Conservation (phyloP, 257 asterid genomes). For the Nicotiana noctiflora region DNA sequence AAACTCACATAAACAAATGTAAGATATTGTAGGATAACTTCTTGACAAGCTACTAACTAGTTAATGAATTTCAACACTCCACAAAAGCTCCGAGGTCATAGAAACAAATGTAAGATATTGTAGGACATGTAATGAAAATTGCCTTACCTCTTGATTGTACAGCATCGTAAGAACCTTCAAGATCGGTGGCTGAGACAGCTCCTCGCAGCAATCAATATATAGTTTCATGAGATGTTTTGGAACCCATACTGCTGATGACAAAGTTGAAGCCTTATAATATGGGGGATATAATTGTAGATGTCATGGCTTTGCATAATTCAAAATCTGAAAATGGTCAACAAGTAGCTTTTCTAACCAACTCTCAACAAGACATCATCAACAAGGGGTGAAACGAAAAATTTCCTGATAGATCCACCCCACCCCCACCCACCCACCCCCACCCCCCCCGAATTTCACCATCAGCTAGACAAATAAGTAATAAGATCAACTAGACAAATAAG, state of each 20-base stretch:
- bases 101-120: background rate
- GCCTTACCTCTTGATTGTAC: slow-evolving; percentile 68
- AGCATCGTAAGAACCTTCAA: slow-evolving; percentile 62
- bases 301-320: background rate
- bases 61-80: background rate
- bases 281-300: background rate
- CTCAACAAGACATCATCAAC: background rate
- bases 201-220: slow-evolving; percentile 66
- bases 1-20: too few relatives aligned
- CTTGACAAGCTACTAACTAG: background rate
- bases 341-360: background rate
- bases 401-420: background rate
- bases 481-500: background rate
- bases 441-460: background rate
- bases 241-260: slow-evolving; percentile 57
- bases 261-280: slow-evolving; percentile 8
- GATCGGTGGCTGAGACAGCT: slow-evolving; percentile 55
- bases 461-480: too few relatives aligned
- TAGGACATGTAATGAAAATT: background rate
- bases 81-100: background rate
- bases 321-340: background rate
- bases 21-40: background rate
- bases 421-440: background rate
- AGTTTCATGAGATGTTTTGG: slow-evolving; percentile 72
- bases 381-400: background rate